Conservation (phyloP, 78 protist genomes). For the Guillardia theta region DNA sequence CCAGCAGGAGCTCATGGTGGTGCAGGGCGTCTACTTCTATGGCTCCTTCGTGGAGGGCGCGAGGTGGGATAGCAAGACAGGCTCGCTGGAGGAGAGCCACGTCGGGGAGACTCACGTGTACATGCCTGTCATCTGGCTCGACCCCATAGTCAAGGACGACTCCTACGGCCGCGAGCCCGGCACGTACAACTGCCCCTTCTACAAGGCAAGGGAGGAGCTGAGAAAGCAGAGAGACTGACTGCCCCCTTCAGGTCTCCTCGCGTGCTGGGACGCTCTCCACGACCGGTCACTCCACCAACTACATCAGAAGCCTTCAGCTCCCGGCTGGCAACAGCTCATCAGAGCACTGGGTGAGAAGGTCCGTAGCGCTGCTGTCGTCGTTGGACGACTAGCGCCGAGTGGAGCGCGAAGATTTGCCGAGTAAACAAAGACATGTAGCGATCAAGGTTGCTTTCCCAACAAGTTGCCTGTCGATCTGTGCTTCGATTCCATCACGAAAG, state of each 20-base stretch:
- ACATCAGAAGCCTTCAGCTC: not conserved
- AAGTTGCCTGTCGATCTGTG: not conserved
- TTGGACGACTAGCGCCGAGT: not conserved
- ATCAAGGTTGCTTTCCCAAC: not conserved
- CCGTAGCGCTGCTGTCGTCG: not conserved
- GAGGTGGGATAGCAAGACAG: conserved; percentile 4
- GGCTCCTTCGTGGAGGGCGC: conserved; percentile 53
- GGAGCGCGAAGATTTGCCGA: not conserved
- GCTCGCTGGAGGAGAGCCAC: not conserved
- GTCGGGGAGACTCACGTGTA: conserved; percentile 52
- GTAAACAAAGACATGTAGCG: no score
- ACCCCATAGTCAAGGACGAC: not conserved
- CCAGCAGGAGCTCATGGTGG: not conserved
- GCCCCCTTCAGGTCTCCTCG: no score
- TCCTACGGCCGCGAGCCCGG: not conserved
- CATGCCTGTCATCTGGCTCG: conserved; percentile 66
- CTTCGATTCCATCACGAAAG: not conserved
- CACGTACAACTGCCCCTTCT: conserved; percentile 56
- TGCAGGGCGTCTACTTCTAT: conserved; percentile 53
- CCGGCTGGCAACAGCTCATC: not conserved
- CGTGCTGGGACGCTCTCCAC: conserved; percentile 44
- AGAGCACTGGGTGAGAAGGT: not conserved
- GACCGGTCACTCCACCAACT: conserved; percentile 50
- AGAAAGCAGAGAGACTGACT: no score
- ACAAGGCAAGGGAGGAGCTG: no score